A percentile compares a stretch with the other conserved stretches of the same genome.
Conservation (phyloP, 1,284 basidiomycete genomes). For the Ganoderma lucidum region DNA sequence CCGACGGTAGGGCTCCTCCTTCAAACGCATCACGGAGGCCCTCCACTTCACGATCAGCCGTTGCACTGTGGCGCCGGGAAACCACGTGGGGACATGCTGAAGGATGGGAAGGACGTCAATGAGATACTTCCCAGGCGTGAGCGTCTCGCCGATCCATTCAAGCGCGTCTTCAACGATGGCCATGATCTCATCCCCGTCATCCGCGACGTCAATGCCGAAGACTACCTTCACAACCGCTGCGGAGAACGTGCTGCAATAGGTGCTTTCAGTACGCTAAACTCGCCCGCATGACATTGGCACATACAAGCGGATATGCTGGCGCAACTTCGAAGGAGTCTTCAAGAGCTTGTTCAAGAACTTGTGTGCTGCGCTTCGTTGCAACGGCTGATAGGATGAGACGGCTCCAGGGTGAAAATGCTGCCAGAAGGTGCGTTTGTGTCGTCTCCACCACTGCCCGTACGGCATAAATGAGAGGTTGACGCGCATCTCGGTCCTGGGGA, state of each 20-base stretch:
- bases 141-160: background rate
- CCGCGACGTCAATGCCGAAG: conserved; percentile 24
- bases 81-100: conserved; percentile 31
- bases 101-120: conserved; percentile 34
- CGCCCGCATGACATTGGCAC: background rate
- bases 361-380: background rate
- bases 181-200: conserved; percentile 16
- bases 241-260: conserved; percentile 12
- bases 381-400: background rate
- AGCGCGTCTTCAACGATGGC: conserved; percentile 4
- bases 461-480: conserved; percentile 13
- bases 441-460: conserved; percentile 18
- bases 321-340: background rate
- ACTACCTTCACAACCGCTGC: conserved; percentile 23
- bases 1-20: background rate
- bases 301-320: conserved; percentile 7
- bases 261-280: too few species aligned
- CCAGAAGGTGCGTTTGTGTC: conserved; percentile 15
- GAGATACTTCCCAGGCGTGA: conserved; percentile 12
- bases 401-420: conserved; percentile 11
- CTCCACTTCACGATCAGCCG: conserved; percentile 2
- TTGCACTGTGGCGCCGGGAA: conserved; percentile 22
- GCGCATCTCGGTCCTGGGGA: background rate
- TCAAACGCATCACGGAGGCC: background rate
- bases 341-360: conserved; percentile 7